Evolutionary conservation across 768 basidiomycete species (phyloP).

Genomic region (Lactarius sanguifluus): DNA sequence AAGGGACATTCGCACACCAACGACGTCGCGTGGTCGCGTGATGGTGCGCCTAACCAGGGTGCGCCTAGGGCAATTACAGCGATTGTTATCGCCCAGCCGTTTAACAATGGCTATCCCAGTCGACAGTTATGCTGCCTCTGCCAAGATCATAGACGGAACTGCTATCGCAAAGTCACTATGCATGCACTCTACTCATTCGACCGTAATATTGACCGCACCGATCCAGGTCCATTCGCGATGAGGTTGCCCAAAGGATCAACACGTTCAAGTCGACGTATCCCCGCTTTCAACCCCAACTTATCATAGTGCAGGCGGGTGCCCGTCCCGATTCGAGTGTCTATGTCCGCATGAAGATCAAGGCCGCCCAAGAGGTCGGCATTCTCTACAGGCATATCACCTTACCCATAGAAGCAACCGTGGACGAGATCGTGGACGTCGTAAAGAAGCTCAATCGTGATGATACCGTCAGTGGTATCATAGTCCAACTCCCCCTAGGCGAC

Average conservation of each 20-base stretch:
- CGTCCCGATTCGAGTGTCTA: constrained; percentile 90
- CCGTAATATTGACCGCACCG: constrained; percentile 20
- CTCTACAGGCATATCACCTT: constrained; percentile 76
- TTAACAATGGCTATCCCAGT: constrained; percentile 33
- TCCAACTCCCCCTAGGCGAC: constrained; percentile 90
- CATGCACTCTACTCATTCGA: constrained; percentile 11
- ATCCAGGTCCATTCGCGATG: constrained; percentile 73
- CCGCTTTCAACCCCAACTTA: constrained; percentile 88
- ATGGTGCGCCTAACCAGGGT: constrained; percentile 17
- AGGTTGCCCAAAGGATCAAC: constrained; percentile 69
- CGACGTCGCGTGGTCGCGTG: background rate
- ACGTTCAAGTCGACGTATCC: constrained; percentile 65
- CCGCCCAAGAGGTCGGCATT: constrained; percentile 92
- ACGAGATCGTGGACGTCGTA: constrained; percentile 75
- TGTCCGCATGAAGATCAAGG: constrained; percentile 97
- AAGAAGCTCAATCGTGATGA: constrained; percentile 82
- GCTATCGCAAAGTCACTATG: constrained; percentile 73
- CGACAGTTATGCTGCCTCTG: constrained; percentile 34
- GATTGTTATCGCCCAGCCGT: constrained; percentile 14
- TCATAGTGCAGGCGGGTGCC: constrained; percentile 91
- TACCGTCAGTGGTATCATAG: constrained; percentile 82
- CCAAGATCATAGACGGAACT: constrained; percentile 78
- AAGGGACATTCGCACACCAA: no score
- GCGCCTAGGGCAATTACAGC: constrained; percentile 2
- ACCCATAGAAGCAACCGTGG: constrained; percentile 65